These are phyloP conservation scores for Sicyos baderoa DNA, from an alignment of 306 rosid genomes.

Conservation along the genomic window DNA sequence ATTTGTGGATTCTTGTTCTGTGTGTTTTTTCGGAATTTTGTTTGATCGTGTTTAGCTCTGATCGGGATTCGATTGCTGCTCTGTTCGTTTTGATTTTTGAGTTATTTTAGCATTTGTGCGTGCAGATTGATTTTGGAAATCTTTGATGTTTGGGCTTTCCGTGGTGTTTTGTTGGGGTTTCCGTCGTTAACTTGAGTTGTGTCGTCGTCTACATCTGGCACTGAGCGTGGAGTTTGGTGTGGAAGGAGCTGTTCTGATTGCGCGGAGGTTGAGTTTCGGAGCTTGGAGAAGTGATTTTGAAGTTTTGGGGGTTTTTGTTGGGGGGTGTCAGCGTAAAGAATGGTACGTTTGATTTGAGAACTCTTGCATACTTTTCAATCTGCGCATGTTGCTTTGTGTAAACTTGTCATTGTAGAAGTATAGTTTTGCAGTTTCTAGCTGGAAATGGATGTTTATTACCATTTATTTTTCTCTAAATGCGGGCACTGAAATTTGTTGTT, in stretches of 20 bases:
- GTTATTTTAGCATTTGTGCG: neutral
- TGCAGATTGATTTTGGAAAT: constrained; percentile 24
- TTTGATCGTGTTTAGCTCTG: constrained; percentile 22
- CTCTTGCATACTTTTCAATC: neutral
- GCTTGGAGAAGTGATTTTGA: constrained; percentile 9
- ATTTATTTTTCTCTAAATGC: neutral
- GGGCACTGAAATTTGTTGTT: neutral
- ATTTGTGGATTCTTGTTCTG: neutral
- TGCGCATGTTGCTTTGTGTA: neutral
- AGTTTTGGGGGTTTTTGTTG: neutral
- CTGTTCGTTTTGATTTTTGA: constrained; percentile 13
- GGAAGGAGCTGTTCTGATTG: constrained; percentile 10
- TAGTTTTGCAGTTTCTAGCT: neutral
- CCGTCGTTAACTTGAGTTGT: constrained; percentile 14
- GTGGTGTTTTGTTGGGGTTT: constrained; percentile 25
- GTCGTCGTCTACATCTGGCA: constrained; percentile 23
- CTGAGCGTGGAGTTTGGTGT: constrained; percentile 16
- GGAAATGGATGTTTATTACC: neutral
- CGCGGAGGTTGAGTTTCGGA: constrained; percentile 12
- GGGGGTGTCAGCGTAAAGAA: constrained; percentile 10
- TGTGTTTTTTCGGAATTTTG: neutral
- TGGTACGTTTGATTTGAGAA: constrained; percentile 32
- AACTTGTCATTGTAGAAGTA: neutral
- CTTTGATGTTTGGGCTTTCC: constrained; percentile 15
- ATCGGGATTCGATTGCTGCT: constrained; percentile 23